These are phyloP conservation scores for Kalmusia sp. DNA, from an alignment of 2,329 filamentous ascomycete species.

Conservation along the genomic window DNA sequence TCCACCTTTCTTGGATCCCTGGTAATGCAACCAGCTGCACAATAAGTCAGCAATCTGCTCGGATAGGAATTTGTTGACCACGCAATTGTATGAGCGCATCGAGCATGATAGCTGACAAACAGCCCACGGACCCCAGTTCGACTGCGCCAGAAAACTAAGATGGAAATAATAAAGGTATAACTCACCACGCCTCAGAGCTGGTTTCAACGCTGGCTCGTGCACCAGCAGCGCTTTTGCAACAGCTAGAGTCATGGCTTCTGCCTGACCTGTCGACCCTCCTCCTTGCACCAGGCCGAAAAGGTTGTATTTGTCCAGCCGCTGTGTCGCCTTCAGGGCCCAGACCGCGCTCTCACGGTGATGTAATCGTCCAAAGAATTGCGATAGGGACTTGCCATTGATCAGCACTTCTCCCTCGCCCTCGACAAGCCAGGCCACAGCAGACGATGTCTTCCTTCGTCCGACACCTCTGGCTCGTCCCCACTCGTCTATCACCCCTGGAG, in stretches of 20 bases:
- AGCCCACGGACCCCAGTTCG: too few relatives aligned
- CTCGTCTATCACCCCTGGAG: conserved; percentile 72
- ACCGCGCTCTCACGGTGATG: conserved; percentile 95
- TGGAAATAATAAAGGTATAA: conserved; percentile 20
- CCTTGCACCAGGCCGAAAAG: conserved; percentile 85
- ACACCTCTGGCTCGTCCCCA: conserved; percentile 80
- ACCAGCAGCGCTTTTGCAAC: conserved; percentile 86
- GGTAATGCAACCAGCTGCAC: conserved; percentile 85
- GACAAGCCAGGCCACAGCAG: conserved; percentile 84
- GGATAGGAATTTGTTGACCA: too few relatives aligned
- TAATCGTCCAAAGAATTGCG: conserved; percentile 81
- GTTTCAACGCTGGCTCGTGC: conserved; percentile 92
- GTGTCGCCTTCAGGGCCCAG: conserved; percentile 85
- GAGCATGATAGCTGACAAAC: too few relatives aligned
- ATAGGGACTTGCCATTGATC: conserved; percentile 87
- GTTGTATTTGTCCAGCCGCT: conserved; percentile 94
- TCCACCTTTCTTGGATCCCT: conserved; percentile 92
- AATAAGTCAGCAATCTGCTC: conserved; percentile 52
- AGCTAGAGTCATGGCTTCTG: conserved; percentile 90
- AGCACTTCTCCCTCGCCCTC: conserved; percentile 91
- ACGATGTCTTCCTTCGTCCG: conserved; percentile 86
- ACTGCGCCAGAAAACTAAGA: neutral
- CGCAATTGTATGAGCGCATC: too few relatives aligned
- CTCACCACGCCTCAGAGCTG: conserved; percentile 86
- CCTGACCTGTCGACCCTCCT: conserved; percentile 92